Conservation (phyloP, 2,329 filamentous ascomycete species). For the Beauveria medogensis region DNA sequence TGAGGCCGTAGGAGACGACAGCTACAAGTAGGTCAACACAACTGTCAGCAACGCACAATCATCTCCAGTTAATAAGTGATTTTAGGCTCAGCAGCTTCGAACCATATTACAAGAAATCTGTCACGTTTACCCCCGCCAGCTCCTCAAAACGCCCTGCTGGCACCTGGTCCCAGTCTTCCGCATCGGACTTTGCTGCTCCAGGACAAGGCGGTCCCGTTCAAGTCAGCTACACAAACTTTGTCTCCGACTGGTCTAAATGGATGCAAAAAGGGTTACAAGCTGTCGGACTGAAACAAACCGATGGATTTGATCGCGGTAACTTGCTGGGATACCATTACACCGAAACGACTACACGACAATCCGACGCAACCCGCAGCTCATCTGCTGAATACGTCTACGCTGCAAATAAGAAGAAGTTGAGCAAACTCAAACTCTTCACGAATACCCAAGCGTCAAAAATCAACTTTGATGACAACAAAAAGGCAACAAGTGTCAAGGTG, state of each 20-base stretch:
- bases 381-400: slow-evolving; percentile 20
- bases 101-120: slow-evolving; percentile 20
- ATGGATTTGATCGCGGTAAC: slow-evolving; percentile 17
- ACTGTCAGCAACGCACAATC: not conserved
- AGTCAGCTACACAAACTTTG: slow-evolving; percentile 20
- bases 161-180: slow-evolving; percentile 17
- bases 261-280: slow-evolving; percentile 19
- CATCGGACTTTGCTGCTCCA: slow-evolving; percentile 17
- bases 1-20: slow-evolving; percentile 21
- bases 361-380: slow-evolving; percentile 19
- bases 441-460: slow-evolving; percentile 36
- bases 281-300: slow-evolving; percentile 19
- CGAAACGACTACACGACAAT: slow-evolving; percentile 14
- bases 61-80: not conserved
- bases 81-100: slow-evolving; percentile 14
- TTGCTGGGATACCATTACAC: slow-evolving; percentile 20
- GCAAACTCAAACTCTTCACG: slow-evolving; percentile 31
- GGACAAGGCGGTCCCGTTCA: slow-evolving; percentile 19
- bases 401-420: slow-evolving; percentile 17
- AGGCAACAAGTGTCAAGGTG: slow-evolving; percentile 33
- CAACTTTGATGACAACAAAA: slow-evolving; percentile 31
- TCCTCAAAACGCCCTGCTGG: slow-evolving; percentile 14
- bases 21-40: slow-evolving; percentile 18
- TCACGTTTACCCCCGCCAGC: slow-evolving; percentile 18
- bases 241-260: slow-evolving; percentile 16